Conservation (phyloP, 2,329 filamentous ascomycete genomes). For the Aureobasidium sp. region DNA sequence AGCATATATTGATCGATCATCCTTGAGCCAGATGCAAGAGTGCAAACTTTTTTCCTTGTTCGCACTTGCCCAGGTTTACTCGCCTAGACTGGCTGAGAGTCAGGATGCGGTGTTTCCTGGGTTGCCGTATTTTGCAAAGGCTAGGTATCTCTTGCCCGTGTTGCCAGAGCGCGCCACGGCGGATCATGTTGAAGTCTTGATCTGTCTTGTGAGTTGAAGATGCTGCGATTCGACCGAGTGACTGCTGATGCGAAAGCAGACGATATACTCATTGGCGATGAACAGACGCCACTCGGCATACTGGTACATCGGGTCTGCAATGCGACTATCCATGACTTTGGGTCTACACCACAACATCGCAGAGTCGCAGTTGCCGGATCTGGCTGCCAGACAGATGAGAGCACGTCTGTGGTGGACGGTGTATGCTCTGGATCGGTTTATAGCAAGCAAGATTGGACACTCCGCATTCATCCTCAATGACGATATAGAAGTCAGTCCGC, state of each 20-base stretch:
- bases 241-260: neutral
- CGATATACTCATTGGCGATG: conserved; percentile 1
- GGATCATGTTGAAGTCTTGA: conserved; percentile 35
- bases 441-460: conserved; percentile 26
- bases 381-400: conserved; percentile 2
- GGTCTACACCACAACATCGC: conserved; percentile 4
- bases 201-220: conserved; percentile 31
- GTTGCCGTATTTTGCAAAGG: conserved; percentile 34
- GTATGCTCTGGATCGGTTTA: conserved; percentile 21
- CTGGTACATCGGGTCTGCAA: conserved; percentile 6
- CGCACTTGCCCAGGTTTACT: conserved; percentile 40
- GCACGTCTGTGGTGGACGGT: conserved; percentile 2
- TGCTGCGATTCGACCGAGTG: neutral
- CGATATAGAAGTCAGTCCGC: conserved; percentile 34
- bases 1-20: conserved; percentile 28
- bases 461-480: conserved; percentile 26
- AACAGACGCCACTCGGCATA: neutral
- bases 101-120: conserved; percentile 33
- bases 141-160: conserved; percentile 31
- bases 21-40: conserved; percentile 26
- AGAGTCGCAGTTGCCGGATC: neutral
- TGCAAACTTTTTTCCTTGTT: conserved; percentile 39
- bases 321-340: conserved; percentile 3
- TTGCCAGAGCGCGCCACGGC: conserved; percentile 36
- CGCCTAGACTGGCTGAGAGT: conserved; percentile 29